Percentiles rank a stretch among this genome's conserved stretches.
These are phyloP conservation scores for Trichoderma sp. DNA, from an alignment of 2,329 filamentous ascomycete genomes.

Conservation along the genomic window DNA sequence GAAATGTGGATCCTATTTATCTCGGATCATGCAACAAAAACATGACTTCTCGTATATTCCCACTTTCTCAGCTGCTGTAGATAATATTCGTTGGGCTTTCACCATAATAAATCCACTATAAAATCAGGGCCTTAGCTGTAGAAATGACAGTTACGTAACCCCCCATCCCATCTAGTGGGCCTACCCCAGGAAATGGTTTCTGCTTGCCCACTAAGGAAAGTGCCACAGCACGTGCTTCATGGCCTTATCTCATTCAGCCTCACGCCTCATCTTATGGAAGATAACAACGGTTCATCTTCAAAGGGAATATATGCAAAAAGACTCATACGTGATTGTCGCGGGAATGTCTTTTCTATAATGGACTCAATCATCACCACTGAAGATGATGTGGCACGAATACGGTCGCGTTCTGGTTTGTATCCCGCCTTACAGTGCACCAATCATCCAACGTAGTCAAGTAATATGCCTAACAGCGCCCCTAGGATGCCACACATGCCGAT, in stretches of 20 bases:
- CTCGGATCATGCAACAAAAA: neutral
- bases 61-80: neutral
- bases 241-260: neutral
- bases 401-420: neutral
- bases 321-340: neutral
- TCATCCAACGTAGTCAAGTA: neutral
- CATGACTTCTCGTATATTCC: neutral
- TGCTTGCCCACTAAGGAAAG: neutral
- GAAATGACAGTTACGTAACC: neutral
- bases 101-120: too few relatives aligned
- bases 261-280: neutral
- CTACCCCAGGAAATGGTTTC: neutral
- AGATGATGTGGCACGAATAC: neutral
- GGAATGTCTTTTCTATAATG: neutral
- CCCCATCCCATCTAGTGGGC: neutral
- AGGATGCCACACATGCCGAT: neutral
- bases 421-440: neutral
- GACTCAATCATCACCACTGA: neutral
- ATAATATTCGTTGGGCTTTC: neutral
- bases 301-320: neutral
- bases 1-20: neutral
- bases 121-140: neutral
- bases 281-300: neutral
- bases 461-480: neutral
- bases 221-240: neutral